Base-by-base conservation (phyloP, 1,284 basidiomycete genomes). In the Ustilago cynodontis region DNA sequence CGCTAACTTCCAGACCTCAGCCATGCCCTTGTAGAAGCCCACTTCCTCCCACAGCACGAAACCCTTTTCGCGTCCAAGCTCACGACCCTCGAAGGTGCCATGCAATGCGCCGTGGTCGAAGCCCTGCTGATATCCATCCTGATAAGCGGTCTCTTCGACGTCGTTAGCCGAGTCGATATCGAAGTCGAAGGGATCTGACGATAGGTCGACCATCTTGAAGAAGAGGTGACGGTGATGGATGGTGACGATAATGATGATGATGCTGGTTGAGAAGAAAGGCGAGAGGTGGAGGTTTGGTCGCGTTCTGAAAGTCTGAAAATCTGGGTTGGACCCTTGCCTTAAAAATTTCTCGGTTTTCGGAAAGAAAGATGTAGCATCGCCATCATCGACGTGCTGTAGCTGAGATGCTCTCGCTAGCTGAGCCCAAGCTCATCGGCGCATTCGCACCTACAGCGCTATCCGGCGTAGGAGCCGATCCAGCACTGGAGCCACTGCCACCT, bases 1-100 rank as follows among this genome's bases (percentile, higher is more conserved):
- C n/a, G 59, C 37, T 20, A 62, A 52, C 50, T 59, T 54, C 92
- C 93, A 97, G 67, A 92, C 89, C 59, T 82, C 75, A 3, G 94
- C 93, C 82, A 92, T 92, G 2, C 94, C 95, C 81, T 93, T 90
- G 84, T 96, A 96, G 84, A 92, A 98, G 2, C 93, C 95, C 7
- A 98, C 89, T 86, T 98, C 96, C 86, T 97, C 94, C 94, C 95
- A 98, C 85, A 98, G 91, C 87, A 96, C 94, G 86, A 92, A 98
- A 0, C 93, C 94, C 84, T 98, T 95, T 82, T 94, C 92, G 70
- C 91, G 90, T 1, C 95, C 96, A 4, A 98, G 88, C 3, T 92
- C 91, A n/a, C 94, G 89, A 4, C 96, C 96, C 86, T 98, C 94
- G 71, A 95, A 94, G 22, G 93, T 87, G 0, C 95, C 96, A 80